Evolutionary conservation across 148 eudicot species (phyloP).

Genomic region (Silene uniflora): DNA sequence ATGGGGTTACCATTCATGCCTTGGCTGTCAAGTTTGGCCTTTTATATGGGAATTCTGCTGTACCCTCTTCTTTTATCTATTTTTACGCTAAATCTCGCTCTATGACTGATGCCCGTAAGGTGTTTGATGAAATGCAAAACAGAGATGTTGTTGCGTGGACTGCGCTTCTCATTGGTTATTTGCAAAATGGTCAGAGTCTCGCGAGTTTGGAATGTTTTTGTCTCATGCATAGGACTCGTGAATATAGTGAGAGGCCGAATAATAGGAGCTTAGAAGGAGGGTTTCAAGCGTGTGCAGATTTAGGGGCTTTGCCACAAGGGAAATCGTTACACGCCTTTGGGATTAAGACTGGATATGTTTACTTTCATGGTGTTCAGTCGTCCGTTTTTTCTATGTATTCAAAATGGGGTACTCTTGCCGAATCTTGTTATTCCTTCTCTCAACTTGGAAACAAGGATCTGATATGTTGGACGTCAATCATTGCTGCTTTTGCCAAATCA

Average conservation of each 20-base stretch:
- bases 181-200: slow-evolving; percentile 58
- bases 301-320: slow-evolving; percentile 49
- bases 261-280: slow-evolving; percentile 70
- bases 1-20: slow-evolving; percentile 49
- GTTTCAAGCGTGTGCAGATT: slow-evolving; percentile 60
- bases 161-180: slow-evolving; percentile 62
- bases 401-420: slow-evolving; percentile 46
- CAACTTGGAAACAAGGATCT: slow-evolving; percentile 53
- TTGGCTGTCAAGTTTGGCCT: slow-evolving; percentile 42
- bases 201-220: slow-evolving; percentile 51
- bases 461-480: slow-evolving; percentile 58
- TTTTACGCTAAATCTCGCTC: slow-evolving; percentile 59
- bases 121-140: slow-evolving; percentile 52
- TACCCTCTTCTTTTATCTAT: slow-evolving; percentile 60
- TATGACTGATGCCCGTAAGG: slow-evolving; percentile 37
- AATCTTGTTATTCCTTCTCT: slow-evolving; percentile 40
- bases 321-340: slow-evolving; percentile 58
- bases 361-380: slow-evolving; percentile 38
- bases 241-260: slow-evolving; percentile 47
- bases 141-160: slow-evolving; percentile 65
- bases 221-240: slow-evolving; percentile 49
- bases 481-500: slow-evolving; percentile 48
- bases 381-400: slow-evolving; percentile 63
- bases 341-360: slow-evolving; percentile 46
- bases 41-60: slow-evolving; percentile 42